Base-by-base conservation (phyloP, 495 filamentous ascomycete genomes). In the Gamarada debralockiae region DNA sequence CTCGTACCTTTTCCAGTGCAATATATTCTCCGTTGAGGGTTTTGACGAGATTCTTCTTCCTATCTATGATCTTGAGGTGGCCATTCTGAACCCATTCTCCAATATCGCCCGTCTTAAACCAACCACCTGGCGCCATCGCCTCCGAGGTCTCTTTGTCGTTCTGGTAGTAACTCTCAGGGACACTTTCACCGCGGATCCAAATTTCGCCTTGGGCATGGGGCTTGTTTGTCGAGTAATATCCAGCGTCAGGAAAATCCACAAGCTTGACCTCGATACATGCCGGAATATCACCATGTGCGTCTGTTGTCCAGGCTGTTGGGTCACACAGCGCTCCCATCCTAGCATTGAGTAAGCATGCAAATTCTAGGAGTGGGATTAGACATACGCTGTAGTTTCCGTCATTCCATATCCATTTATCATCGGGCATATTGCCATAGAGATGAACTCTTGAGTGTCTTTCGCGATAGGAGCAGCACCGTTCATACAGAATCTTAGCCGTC, bases 31-130 rank as follows among this genome's bases (percentile, higher is more conserved):
- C 93, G 66, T 91, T 89, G 44, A 88, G 76, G 1, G 90, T 98
- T 83, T 96, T 96, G 66, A 95, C 86, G 55, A 96, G 70, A 70
- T 96, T 96, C 85, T 96, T 96, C 87, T 95, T 96, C 62, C 91
- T 86, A 70, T 96, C 91, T 63, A 96, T 95, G 67, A 96, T 86
- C 60, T 76, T 80, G 46, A 96, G 70, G 61, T 93, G 83, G 50
- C 91, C 91, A 63, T 85, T 78, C 56, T 72, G 61, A 65, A 92
- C 85, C 70, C 86, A 96, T 73, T 96, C 86, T 58, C 91, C 91
- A 61, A 96, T 92, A 59, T 96, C 91, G 29, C 91, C 91, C 21
- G 90, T 95, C 82, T 84, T 92, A 78, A 96, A 96, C 91, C 91
- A 96, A 8, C 87, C 90, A 60, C 88, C 91, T 3, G 76, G 73